A percentile compares a stretch with the other conserved stretches of the same genome.
phyloP scores from a whole-genome alignment of 1,284 basidiomycete species.

The Ustilago lituana region DNA sequence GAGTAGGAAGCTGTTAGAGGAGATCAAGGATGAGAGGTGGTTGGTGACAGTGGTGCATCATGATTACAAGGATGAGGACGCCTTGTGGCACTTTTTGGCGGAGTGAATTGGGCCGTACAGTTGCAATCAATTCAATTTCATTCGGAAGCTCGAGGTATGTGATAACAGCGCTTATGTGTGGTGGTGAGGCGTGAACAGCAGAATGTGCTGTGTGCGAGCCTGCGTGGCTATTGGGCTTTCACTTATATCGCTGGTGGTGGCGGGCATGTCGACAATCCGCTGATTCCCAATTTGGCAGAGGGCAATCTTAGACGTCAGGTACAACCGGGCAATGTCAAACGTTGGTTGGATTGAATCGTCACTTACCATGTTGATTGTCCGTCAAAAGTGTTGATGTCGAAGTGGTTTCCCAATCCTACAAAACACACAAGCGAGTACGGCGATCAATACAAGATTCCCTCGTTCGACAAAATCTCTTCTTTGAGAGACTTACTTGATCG shows the following conservation, averaged over 20 bases:
- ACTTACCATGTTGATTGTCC: conserved; percentile 7
- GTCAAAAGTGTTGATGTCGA: conserved; percentile 21
- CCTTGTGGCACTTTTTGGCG: conserved; percentile 74
- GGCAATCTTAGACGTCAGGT: too few relatives aligned
- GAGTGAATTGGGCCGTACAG: conserved; percentile 3
- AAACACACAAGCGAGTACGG: too few relatives aligned
- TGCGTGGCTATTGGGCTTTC: not conserved
- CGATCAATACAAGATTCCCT: too few relatives aligned
- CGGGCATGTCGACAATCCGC: conserved; percentile 2
- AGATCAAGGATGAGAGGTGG: conserved; percentile 81
- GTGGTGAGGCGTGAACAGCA: too few relatives aligned
- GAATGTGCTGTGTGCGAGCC: not conserved
- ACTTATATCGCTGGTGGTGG: conserved; percentile 17
- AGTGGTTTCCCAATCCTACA: conserved; percentile 22
- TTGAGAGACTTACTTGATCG: conserved; percentile 8
- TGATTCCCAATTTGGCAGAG: too few relatives aligned
- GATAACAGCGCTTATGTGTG: too few relatives aligned
- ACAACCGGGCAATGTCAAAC: not conserved
- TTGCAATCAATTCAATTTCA: too few relatives aligned
- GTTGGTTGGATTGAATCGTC: not conserved
- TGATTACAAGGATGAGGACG: conserved; percentile 84
- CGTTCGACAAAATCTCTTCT: too few relatives aligned
- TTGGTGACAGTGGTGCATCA: conserved; percentile 93
- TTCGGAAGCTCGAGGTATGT: too few relatives aligned
- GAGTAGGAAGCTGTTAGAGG: conserved; percentile 79